phyloP scores from a whole-genome alignment of 2,329 filamentous ascomycete genomes.

The Colletotrichum tabaci region DNA sequence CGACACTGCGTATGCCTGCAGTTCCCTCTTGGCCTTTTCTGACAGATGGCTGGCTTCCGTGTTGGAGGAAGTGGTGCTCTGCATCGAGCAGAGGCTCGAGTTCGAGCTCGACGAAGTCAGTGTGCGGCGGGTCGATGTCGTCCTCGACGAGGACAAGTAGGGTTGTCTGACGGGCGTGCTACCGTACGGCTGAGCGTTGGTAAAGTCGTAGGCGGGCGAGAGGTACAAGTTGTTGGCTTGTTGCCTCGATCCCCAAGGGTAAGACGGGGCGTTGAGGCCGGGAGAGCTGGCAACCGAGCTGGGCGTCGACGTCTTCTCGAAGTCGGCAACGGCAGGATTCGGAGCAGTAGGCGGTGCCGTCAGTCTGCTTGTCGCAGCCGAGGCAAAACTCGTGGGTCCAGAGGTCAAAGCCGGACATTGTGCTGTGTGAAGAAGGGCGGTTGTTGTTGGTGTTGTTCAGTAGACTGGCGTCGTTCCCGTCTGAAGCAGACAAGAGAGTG shows the following conservation, averaged over 20 bases:
- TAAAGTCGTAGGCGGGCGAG: conserved; percentile 83
- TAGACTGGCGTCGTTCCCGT: too few species aligned
- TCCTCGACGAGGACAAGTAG: conserved; percentile 54
- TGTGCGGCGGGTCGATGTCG: conserved; percentile 46
- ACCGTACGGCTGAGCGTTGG: conserved; percentile 72
- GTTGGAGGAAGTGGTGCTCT: conserved; percentile 70
- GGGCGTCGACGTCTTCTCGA: conserved; percentile 78
- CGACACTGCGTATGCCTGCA: conserved; percentile 87
- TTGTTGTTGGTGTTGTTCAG: not conserved
- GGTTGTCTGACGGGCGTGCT: conserved; percentile 62
- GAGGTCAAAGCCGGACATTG: conserved; percentile 55
- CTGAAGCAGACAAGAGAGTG: not conserved
- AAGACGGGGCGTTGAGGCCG: conserved; percentile 65
- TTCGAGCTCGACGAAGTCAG: conserved; percentile 84
- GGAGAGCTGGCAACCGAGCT: conserved; percentile 73
- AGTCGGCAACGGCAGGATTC: conserved; percentile 93
- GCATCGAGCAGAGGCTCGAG: conserved; percentile 86
- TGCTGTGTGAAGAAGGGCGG: not conserved
- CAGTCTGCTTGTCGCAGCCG: conserved; percentile 90
- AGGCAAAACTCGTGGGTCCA: conserved; percentile 97
- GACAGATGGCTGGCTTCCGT: conserved; percentile 74
- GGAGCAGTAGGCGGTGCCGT: conserved; percentile 89
- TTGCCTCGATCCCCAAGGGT: conserved; percentile 60
- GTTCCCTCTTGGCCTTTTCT: conserved; percentile 82
- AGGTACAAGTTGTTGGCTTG: conserved; percentile 73